A percentile compares a stretch with the other conserved stretches of the same genome.
Evolutionary conservation across 805 yeast genomes (phyloP).

Genomic region (Schizosaccharomyces cryophilus): DNA sequence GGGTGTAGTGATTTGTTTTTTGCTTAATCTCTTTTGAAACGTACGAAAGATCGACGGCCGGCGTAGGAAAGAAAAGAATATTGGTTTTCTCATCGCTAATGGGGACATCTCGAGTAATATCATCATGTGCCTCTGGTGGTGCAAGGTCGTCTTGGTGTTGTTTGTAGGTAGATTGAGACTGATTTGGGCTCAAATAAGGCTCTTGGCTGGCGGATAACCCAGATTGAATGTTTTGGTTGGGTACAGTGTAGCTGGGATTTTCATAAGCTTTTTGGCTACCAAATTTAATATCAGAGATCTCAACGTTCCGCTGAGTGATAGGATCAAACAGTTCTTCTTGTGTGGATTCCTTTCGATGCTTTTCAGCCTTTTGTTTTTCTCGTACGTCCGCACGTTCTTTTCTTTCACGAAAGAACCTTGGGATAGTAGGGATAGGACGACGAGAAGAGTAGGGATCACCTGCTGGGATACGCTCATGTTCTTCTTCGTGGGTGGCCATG

Average conservation of each 20-base stretch:
- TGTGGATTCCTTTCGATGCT: background rate
- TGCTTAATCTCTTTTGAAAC: background rate
- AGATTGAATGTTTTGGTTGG: background rate
- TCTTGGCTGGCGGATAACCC: background rate
- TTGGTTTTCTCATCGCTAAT: background rate
- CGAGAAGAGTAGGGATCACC: background rate
- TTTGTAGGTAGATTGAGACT: background rate
- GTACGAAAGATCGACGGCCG: background rate
- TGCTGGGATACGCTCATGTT: too few relatives aligned
- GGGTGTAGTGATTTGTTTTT: background rate
- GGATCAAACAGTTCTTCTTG: background rate
- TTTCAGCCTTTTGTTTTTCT: background rate
- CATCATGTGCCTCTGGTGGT: background rate
- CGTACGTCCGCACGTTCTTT: background rate
- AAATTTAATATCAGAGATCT: background rate
- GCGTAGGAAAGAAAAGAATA: background rate
- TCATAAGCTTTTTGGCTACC: background rate
- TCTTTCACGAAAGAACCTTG: background rate
- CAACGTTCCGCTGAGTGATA: background rate
- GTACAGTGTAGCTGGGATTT: background rate
- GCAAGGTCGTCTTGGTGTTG: conserved; percentile 1
- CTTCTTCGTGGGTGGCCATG: background rate
- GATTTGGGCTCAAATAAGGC: background rate
- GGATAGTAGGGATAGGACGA: background rate
- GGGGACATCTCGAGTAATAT: background rate